phyloP scores from a whole-genome alignment of 352 stramenopile species.

The Saprolegnia diclina region DNA sequence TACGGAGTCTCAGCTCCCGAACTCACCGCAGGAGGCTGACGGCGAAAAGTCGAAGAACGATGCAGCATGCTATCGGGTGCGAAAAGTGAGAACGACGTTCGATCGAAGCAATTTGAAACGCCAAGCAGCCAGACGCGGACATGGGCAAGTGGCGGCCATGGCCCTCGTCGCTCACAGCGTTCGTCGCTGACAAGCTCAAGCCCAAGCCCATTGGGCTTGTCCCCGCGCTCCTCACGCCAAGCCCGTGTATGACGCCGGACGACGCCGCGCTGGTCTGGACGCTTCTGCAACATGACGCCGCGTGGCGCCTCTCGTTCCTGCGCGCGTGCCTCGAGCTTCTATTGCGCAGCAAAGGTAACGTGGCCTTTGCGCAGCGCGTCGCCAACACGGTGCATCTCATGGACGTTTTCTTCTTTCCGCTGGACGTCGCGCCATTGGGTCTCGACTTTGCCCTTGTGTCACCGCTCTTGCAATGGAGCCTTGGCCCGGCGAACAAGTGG shows the following conservation, averaged over 20 bases:
- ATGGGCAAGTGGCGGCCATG: not conserved
- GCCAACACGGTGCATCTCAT: conserved; percentile 12
- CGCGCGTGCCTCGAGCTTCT: not conserved
- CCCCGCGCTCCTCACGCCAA: not conserved
- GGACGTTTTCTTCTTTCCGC: not conserved
- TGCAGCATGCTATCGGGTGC: no score
- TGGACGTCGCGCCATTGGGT: not conserved
- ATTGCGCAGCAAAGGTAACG: no score
- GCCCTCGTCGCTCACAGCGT: not conserved
- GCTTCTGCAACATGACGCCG: not conserved
- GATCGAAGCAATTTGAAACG: not conserved
- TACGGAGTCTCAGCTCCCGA: no score
- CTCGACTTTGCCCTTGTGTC: not conserved
- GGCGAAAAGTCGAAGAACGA: no score
- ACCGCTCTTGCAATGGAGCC: not conserved
- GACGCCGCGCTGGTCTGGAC: not conserved
- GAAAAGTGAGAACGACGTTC: not conserved
- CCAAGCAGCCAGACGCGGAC: not conserved
- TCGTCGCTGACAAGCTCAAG: not conserved
- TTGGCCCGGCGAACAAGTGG: not conserved
- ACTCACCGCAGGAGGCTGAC: no score
- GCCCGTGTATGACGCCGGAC: not conserved
- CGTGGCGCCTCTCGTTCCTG: not conserved
- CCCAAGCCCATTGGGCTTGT: not conserved
- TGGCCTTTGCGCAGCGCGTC: not conserved